Percentiles rank a stretch among this genome's conserved stretches.
phyloP scores from a whole-genome alignment of 1,284 basidiomycete genomes.

The Kwoniella shivajii region DNA sequence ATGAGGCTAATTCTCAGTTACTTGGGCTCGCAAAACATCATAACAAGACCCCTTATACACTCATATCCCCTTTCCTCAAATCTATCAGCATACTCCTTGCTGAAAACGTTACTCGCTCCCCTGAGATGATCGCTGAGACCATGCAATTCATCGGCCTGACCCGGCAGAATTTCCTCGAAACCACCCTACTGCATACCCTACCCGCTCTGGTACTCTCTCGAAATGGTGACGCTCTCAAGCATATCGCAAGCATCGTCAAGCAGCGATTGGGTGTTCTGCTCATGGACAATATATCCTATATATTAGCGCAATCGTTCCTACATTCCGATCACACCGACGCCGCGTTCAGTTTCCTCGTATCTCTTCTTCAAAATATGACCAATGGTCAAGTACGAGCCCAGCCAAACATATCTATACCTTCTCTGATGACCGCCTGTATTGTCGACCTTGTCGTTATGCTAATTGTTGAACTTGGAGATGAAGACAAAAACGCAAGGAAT shows the following conservation, averaged over 20 bases:
- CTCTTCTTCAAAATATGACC: slow-evolving; percentile 52
- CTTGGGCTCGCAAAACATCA: slow-evolving; percentile 55
- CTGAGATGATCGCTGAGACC: slow-evolving; percentile 51
- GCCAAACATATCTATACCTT: slow-evolving; percentile 16
- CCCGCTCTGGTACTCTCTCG: slow-evolving; percentile 70
- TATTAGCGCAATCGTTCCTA: slow-evolving; percentile 73
- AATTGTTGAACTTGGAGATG: slow-evolving; percentile 73
- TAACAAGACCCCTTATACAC: slow-evolving; percentile 67
- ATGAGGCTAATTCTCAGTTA: slow-evolving; percentile 58
- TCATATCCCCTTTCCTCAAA: slow-evolving; percentile 71
- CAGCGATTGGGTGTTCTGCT: slow-evolving; percentile 63
- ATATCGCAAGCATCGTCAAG: slow-evolving; percentile 58
- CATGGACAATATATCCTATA: slow-evolving; percentile 63
- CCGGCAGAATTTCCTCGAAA: slow-evolving; percentile 65
- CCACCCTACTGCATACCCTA: slow-evolving; percentile 67
- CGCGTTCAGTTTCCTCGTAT: slow-evolving; percentile 66
- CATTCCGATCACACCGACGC: slow-evolving; percentile 61
- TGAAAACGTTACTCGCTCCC: slow-evolving; percentile 63
- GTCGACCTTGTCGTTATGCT: slow-evolving; percentile 71
- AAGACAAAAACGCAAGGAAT: slow-evolving; percentile 50
- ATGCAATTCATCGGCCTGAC: slow-evolving; percentile 46
- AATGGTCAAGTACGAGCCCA: slow-evolving; percentile 8
- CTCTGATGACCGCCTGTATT: slow-evolving; percentile 63
- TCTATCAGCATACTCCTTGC: slow-evolving; percentile 70
- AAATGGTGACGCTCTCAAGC: slow-evolving; percentile 58